Base-by-base conservation (phyloP, 2,329 filamentous ascomycete genomes). In the Cordyceps pruinosa region DNA sequence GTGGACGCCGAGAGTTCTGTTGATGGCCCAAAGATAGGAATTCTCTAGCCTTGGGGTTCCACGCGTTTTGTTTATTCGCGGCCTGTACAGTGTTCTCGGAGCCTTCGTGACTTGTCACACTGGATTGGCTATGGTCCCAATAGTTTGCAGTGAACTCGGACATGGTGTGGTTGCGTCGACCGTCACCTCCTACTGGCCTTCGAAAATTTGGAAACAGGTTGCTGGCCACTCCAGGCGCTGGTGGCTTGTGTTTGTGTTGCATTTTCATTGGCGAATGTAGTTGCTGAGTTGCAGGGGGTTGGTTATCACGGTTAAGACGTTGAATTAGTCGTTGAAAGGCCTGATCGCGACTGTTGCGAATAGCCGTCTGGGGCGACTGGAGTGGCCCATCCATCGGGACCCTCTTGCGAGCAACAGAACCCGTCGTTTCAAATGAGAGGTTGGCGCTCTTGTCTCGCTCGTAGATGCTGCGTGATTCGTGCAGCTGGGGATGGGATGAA, bases 41-140 rank as follows among this genome's bases (percentile, higher is more conserved):
- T 44, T 71, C 69, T 56, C 69, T 66, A 39, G 69, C 69, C 58
- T 62, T 66, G 5, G 69, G 69, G 45, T 71, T 71, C 60, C 70
- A 61, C 1, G 59, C 62, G 23, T 60, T 62, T 21, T 58, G 53
- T 28, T 60, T 59, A 23, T 10, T 30, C 2, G 44, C 12, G 8
- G 8, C 28, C 25, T 37, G 57, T 2, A 61, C 61, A 35, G 39
- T 25, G 25, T 25, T 42, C 9, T 45, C 39, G 28, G 26, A 45
- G 39, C 41, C 41, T 25, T 53, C 50, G 23, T 7, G 28, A 44
- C 50, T 53, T n/a, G 28, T 34, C 19, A 30, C 12, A 35, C 28
- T 51, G 5, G 55, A 45, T n/a, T 37, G 37, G 7, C 53, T 21
- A n/a, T 47, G 13, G n/a, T 46, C 47, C 55, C 55, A 57, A 41